Evolutionary conservation across 768 basidiomycete genomes (phyloP), one percentile per base, ranked within the genome.

Genomic region (Panaeolus cyanescens): DNA sequence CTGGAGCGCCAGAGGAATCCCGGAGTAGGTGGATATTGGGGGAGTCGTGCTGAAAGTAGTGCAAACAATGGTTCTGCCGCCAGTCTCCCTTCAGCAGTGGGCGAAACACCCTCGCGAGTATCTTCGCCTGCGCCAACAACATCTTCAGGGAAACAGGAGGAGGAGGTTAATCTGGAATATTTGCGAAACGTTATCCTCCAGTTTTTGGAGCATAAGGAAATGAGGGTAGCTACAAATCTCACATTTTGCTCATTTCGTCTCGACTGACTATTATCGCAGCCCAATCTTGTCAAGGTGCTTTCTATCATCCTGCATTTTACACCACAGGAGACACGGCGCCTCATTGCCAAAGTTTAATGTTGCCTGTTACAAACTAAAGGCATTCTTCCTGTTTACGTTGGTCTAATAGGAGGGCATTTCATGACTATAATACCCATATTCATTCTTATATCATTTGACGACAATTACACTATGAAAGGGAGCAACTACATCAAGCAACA

Each of bases 161-260:
- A 96, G 70, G 96, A 96, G 63, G 85, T 99, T 58, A 99, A 96
- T 69, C 78, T 96, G 7, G 97, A 99, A 76, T 99, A 99, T 74
- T 75, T 99, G 50, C 83, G 97, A 60, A 99, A 99, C 73, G 92
- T 99, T 32, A 94, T 99, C 59, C 74, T 99, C 50, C 97, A 99
- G 72, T 99, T 99, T 78, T 80, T 99, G 55, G 97, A 99, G 72
- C 93, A 98, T 77, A 95, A 96, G 72, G 95, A 99, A 74, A 98
- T 98, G 95, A 84, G 97, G 77, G 95, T 95, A 70, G 72, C 93
- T 79, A 20, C 4, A 25, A 40, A 28, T 33, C 13, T 56, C 6
- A 19, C n/a, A 36, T 25, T 20, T 39, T 28, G 13, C 59, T 13
- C 39, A 2, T n/a, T 50, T n/a, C 20, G 31, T 55, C 31, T 30